phyloP scores from a whole-genome alignment of 73 alveolate species.

The Symbiodinium pilosum region DNA sequence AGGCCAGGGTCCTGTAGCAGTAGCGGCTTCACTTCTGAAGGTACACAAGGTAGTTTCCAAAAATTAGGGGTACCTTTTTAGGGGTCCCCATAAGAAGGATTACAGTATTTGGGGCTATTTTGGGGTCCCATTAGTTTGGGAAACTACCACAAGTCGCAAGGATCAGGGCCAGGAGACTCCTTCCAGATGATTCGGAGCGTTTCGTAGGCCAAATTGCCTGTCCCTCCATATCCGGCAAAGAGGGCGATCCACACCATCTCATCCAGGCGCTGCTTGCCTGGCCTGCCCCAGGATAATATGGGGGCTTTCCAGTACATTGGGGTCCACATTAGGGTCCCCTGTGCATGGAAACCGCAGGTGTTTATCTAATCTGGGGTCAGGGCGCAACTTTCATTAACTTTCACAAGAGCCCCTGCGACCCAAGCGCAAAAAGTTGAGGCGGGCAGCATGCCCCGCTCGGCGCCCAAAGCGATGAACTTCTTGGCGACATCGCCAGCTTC shows the following conservation, averaged over 20 bases:
- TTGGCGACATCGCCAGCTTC: constrained; percentile 31
- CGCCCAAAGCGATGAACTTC: constrained; percentile 43
- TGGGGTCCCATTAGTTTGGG: too few relatives aligned
- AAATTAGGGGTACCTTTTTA: too few relatives aligned
- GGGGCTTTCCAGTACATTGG: too few relatives aligned
- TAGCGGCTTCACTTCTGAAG: too few relatives aligned
- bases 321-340: too few relatives aligned
- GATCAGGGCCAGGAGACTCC: background rate
- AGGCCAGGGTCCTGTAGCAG: constrained; percentile 44
- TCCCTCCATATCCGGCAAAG: constrained; percentile 86
- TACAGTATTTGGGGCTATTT: too few relatives aligned
- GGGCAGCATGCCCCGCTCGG: constrained; percentile 41
- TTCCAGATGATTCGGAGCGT: constrained; percentile 47
- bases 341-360: too few relatives aligned
- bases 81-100: too few relatives aligned
- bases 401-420: too few relatives aligned
- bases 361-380: too few relatives aligned
- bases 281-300: constrained; percentile 7
- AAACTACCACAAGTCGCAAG: background rate
- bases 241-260: constrained; percentile 92
- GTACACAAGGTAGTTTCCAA: too few relatives aligned
- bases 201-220: constrained; percentile 72
- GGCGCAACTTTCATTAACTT: too few relatives aligned
- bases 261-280: constrained; percentile 79
- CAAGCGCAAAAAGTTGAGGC: background rate